Percentiles rank a stretch among this genome's conserved stretches.
Evolutionary conservation across 805 yeast species (phyloP).

Genomic region (Kockiozyma suomiensis): DNA sequence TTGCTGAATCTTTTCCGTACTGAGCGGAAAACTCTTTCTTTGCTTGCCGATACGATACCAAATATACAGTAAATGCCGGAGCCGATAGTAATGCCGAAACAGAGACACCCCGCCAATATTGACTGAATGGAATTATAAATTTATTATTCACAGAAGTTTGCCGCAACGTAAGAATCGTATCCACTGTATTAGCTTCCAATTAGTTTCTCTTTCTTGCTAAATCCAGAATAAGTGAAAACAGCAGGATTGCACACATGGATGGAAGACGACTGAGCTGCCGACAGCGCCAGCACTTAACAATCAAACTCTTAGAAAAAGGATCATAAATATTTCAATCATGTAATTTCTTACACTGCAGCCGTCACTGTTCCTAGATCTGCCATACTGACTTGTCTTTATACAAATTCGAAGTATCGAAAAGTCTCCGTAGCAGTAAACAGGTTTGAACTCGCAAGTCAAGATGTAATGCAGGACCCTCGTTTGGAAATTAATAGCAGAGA

Average conservation of each 20-base stretch:
- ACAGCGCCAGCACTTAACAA: slow-evolving; percentile 27
- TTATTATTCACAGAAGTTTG: slow-evolving; percentile 23
- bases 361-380: slow-evolving; percentile 24
- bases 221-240: too few species aligned
- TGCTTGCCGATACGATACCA: slow-evolving; percentile 47
- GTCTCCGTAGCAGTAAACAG: too few species aligned
- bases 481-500: too few species aligned
- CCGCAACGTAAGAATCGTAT: slow-evolving; percentile 26
- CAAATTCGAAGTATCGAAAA: too few species aligned
- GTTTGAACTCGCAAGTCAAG: too few species aligned
- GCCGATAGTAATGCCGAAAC: slow-evolving; percentile 46
- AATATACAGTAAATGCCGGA: slow-evolving; percentile 48
- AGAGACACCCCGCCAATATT: slow-evolving; percentile 43
- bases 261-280: slow-evolving; percentile 29
- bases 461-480: too few species aligned
- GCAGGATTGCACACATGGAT: slow-evolving; percentile 22
- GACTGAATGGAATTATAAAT: slow-evolving; percentile 21
- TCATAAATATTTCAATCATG: neutral
- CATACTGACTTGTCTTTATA: too few species aligned
- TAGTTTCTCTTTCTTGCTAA: too few species aligned
- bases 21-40: slow-evolving; percentile 39
- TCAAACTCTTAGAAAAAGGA: neutral
- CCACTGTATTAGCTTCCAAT: too few species aligned
- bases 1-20: slow-evolving; percentile 21
- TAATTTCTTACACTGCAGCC: slow-evolving; percentile 26